Evolutionary conservation across 352 stramenopile species (phyloP).

Genomic region (Phytopythium boreale): DNA sequence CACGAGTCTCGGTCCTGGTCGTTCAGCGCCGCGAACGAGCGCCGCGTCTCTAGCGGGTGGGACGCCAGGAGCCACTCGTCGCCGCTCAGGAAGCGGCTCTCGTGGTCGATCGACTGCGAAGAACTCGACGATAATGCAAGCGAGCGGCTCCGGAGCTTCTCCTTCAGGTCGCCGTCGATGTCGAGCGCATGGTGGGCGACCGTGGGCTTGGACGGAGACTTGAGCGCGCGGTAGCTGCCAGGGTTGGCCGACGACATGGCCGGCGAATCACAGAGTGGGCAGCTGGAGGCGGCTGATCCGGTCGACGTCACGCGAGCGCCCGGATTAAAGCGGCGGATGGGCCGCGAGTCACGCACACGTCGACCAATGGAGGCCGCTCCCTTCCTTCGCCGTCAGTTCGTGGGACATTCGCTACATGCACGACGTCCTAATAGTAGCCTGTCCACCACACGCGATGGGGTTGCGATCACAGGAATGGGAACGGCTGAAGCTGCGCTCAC

Average conservation of each 20-base stretch:
- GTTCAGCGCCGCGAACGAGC: not conserved
- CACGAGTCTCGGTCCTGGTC: not conserved
- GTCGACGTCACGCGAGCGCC: not conserved
- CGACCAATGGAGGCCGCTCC: not conserved
- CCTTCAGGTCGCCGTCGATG: not conserved
- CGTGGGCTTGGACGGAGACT: not conserved
- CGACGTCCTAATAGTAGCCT: too few species aligned
- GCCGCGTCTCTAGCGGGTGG: not conserved
- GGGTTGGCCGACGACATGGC: not conserved
- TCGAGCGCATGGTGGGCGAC: not conserved
- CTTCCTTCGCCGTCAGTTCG: too few species aligned
- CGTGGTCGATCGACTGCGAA: not conserved
- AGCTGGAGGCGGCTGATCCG: too few species aligned
- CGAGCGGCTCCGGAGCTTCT: not conserved
- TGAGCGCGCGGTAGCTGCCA: not conserved
- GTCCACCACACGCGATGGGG: too few species aligned
- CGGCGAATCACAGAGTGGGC: not conserved
- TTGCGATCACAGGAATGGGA: too few species aligned
- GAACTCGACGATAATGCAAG: not conserved
- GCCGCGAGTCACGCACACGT: not conserved
- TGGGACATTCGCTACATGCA: too few species aligned
- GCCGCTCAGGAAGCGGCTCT: not conserved
- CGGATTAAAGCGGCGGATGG: too few species aligned
- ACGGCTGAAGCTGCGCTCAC: too few species aligned
- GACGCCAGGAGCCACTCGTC: not conserved